Evolutionary conservation across 2,329 filamentous ascomycete genomes (phyloP).

Genomic region (Emericellopsis cladophorae): DNA sequence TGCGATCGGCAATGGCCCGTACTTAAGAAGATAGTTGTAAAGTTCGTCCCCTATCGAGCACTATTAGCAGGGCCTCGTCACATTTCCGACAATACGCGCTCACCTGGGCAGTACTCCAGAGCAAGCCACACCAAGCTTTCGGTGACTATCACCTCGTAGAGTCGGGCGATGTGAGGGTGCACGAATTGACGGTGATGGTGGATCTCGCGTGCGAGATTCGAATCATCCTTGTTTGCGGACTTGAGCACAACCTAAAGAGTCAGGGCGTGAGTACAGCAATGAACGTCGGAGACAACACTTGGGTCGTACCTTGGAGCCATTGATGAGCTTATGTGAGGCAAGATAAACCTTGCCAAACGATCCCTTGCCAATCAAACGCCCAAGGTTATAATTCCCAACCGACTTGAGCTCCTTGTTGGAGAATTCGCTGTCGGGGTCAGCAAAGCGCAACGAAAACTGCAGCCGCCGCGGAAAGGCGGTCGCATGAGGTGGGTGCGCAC

Average conservation of each 20-base stretch:
- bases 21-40: constrained; percentile 85
- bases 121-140: constrained; percentile 93
- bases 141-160: constrained; percentile 98
- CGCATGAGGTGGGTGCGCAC: constrained; percentile 38
- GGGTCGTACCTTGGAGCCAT: constrained; percentile 74
- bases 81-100: constrained; percentile 5
- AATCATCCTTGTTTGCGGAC: constrained; percentile 89
- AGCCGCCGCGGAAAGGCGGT: too few species aligned
- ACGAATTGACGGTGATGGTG: constrained; percentile 97
- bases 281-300: neutral
- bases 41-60: constrained; percentile 64
- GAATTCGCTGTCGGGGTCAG: constrained; percentile 59
- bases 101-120: constrained; percentile 90
- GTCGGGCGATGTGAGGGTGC: constrained; percentile 88
- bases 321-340: constrained; percentile 91
- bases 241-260: constrained; percentile 78
- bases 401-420: constrained; percentile 79
- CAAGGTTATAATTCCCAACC: constrained; percentile 90
- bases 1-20: constrained; percentile 70
- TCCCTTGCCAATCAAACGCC: constrained; percentile 87
- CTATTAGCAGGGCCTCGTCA: neutral
- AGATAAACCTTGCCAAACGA: constrained; percentile 98
- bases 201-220: constrained; percentile 92
- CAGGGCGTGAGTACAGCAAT: constrained; percentile 2
- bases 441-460: neutral